Base-by-base conservation (phyloP, 768 basidiomycete species). In the Lactifluus piperatus region DNA sequence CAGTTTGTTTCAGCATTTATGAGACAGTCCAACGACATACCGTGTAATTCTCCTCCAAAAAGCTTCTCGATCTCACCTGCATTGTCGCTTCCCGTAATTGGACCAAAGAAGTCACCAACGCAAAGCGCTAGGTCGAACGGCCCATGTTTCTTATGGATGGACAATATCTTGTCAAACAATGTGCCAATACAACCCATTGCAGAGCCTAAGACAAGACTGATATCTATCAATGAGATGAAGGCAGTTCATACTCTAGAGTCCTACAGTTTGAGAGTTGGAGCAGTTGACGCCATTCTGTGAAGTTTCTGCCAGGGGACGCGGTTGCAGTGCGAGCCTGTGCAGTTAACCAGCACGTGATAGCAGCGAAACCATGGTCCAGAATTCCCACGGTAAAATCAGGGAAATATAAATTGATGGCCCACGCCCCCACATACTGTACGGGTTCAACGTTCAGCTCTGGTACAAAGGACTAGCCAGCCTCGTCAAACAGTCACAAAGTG, bases 111-210 rank as follows among this genome's bases (percentile, higher is more conserved):
- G 71, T 92, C 88, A n/a, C 91, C 91, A 7, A 77, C 74, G 65
- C 88, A 91, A 52, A 94, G 77, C 7, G 85, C 80, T 56, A 91
- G 79, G 68, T 92, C 88, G 69, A 98, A 97, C 69, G 89, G 90
- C 62, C 94, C 94, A 71, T 97, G 90, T 73, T 95, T 97, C 54
- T 83, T 77, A 74, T 98, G 84, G 64, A 97, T 91, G 29, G 82
- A 73, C 60, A 81, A 84, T 66, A 97, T 80, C 76, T 93, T 97
- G 57, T 80, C 70, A 67, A 91, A 86, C 29, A 94, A 76, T n/a
- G 82, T 79, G 32, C 77, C 72, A 67, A 97, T 82, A 1, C 82
- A 80, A 27, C 93, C 93, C 34, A 77, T 73, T 6, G 88, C 83
- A 51, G 93, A 83, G 16, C 94, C 94, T 45, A 94, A 84, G 5